These are phyloP conservation scores for Apocynum venetum DNA, from an alignment of 257 asterid genomes.

Conservation along the genomic window DNA sequence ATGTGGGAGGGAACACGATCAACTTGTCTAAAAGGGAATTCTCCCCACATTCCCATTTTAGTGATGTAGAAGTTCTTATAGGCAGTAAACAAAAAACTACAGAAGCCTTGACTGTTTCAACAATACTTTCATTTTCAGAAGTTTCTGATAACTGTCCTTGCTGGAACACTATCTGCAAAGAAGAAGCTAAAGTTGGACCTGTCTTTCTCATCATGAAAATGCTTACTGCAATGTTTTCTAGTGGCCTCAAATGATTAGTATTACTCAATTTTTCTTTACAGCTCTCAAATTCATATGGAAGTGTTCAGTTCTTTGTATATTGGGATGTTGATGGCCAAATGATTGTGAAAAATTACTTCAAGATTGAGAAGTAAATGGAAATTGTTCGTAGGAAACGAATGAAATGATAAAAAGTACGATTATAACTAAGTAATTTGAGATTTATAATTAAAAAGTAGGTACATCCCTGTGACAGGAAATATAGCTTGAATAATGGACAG, in stretches of 20 bases:
- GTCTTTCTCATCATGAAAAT: conserved; percentile 8
- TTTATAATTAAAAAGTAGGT: neutral
- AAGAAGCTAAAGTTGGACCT: neutral
- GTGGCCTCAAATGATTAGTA: neutral
- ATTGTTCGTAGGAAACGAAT: too few species aligned
- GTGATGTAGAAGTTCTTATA: conserved; percentile 1
- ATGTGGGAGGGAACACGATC: conserved; percentile 31
- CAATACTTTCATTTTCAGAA: conserved; percentile 9
- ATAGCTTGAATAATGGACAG: neutral
- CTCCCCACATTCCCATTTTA: neutral
- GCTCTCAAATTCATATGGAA: neutral
- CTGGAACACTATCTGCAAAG: conserved; percentile 8
- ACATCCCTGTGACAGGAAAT: neutral
- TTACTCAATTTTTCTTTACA: neutral
- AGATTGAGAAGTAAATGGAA: neutral
- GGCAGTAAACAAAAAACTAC: neutral
- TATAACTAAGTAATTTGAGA: too few species aligned
- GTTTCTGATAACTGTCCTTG: neutral
- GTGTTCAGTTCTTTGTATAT: neutral
- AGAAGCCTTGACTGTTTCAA: neutral
- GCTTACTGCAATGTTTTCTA: neutral
- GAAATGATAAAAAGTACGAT: too few species aligned
- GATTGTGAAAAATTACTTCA: neutral
- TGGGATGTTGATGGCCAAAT: neutral
- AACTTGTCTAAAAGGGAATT: conserved; percentile 22